A percentile compares a stretch with the other conserved stretches of the same genome.
Conservation (phyloP, 2,329 filamentous ascomycete genomes). For the Knufia fluminis region DNA sequence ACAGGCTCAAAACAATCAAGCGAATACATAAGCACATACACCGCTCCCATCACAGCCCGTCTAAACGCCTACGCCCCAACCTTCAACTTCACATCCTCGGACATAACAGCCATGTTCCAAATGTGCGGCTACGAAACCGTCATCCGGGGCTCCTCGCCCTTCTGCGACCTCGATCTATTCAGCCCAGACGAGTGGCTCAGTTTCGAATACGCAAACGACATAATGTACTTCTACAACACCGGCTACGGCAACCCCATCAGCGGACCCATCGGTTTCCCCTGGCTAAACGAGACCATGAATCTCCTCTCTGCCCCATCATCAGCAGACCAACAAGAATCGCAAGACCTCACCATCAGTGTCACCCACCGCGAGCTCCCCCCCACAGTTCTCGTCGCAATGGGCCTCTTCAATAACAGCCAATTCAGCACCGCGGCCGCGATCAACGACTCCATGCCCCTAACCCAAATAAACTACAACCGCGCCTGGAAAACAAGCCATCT, state of each 20-base stretch:
- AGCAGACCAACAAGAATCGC: conserved; percentile 28
- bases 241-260: conserved; percentile 54
- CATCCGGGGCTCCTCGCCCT: conserved; percentile 52
- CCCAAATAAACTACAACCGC: conserved; percentile 53
- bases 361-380: conserved; percentile 61
- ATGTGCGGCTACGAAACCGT: conserved; percentile 58
- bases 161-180: conserved; percentile 53
- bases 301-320: conserved; percentile 32
- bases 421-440: conserved; percentile 44
- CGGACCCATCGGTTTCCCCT: conserved; percentile 54
- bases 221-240: conserved; percentile 56
- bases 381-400: conserved; percentile 56
- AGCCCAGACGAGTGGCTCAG: conserved; percentile 55
- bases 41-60: conserved; percentile 50
- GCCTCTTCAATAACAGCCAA: conserved; percentile 59
- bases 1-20: conserved; percentile 47
- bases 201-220: conserved; percentile 57
- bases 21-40: conserved; percentile 47
- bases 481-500: conserved; percentile 56
- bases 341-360: conserved; percentile 59
- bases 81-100: conserved; percentile 55
- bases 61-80: conserved; percentile 43
- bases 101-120: conserved; percentile 58
- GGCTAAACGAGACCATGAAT: conserved; percentile 53
- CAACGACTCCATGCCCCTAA: conserved; percentile 57